phyloP scores from a whole-genome alignment of 257 asterid genomes.

The Capsicum chinense region DNA sequence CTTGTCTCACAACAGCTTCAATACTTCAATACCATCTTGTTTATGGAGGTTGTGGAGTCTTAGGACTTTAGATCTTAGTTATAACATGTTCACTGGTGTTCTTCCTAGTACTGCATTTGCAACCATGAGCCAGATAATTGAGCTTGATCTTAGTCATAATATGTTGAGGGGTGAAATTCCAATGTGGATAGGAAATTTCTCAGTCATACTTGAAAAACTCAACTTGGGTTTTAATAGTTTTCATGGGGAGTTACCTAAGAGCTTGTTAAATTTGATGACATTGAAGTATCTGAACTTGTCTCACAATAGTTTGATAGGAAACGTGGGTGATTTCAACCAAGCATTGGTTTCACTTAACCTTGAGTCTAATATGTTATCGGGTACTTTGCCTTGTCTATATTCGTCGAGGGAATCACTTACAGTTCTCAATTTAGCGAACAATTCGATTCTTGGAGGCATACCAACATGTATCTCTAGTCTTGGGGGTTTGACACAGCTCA shows the following conservation, averaged over 20 bases:
- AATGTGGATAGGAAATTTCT: slow-evolving; percentile 72
- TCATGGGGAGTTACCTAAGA: slow-evolving; percentile 58
- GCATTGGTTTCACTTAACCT: slow-evolving; percentile 61
- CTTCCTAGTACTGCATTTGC: slow-evolving; percentile 47
- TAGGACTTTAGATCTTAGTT: slow-evolving; percentile 62
- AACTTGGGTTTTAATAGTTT: slow-evolving; percentile 64
- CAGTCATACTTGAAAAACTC: slow-evolving; percentile 53
- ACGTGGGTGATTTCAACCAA: slow-evolving; percentile 58
- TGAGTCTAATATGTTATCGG: slow-evolving; percentile 62
- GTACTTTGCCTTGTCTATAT: slow-evolving; percentile 82
- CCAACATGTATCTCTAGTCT: slow-evolving; percentile 80
- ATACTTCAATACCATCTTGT: slow-evolving; percentile 63
- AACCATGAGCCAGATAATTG: slow-evolving; percentile 41
- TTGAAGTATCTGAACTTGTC: slow-evolving; percentile 71
- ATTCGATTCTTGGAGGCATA: slow-evolving; percentile 78
- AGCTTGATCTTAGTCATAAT: slow-evolving; percentile 71
- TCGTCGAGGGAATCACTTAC: slow-evolving; percentile 58
- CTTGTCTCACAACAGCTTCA: slow-evolving; percentile 66
- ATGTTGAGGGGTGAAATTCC: slow-evolving; percentile 57
- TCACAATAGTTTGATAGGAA: slow-evolving; percentile 63
- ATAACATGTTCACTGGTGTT: slow-evolving; percentile 53
- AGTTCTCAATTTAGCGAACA: slow-evolving; percentile 71
- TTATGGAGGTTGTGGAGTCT: slow-evolving; percentile 53
- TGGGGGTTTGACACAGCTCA: slow-evolving; percentile 60
- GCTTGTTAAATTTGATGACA: slow-evolving; percentile 52